A percentile compares a stretch with the other conserved stretches of the same genome.
phyloP scores from a whole-genome alignment of 2,329 filamentous ascomycete species.

The Diaporthe nobilis region DNA sequence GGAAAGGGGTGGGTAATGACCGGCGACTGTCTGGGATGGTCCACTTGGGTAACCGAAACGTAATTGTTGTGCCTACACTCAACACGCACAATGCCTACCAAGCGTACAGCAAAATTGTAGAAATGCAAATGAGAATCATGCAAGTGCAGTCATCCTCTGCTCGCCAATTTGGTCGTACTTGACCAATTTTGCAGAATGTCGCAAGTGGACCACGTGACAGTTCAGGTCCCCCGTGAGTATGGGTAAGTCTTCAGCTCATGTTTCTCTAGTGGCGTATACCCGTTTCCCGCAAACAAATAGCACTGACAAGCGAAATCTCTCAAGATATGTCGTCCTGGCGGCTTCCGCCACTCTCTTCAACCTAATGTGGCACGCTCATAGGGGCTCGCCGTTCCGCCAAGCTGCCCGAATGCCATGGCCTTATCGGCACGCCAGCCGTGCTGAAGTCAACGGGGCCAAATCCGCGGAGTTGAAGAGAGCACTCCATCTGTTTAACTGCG shows the following conservation, averaged over 20 bases:
- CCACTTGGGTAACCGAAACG: neutral
- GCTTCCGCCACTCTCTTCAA: neutral
- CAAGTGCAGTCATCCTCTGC: neutral
- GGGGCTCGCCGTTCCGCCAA: neutral
- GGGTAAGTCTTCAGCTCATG: neutral
- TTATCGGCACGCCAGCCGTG: neutral
- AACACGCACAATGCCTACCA: too few species aligned
- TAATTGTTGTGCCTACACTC: neutral
- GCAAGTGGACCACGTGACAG: neutral
- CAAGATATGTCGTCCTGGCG: neutral
- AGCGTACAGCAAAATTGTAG: too few species aligned
- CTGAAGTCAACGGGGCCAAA: neutral
- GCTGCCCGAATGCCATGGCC: neutral
- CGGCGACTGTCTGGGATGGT: neutral
- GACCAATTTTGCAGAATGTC: neutral
- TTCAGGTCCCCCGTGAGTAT: neutral
- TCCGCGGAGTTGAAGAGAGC: neutral
- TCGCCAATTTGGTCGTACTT: neutral
- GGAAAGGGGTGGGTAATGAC: neutral
- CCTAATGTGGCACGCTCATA: neutral
- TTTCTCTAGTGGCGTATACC: neutral
- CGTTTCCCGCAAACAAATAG: rapidly evolving
- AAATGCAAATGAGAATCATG: too few species aligned
- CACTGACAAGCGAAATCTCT: too few species aligned
- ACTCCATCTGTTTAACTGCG: neutral